phyloP scores from a whole-genome alignment of 495 filamentous ascomycete genomes.

The Staphylotrichum tortipilum region DNA sequence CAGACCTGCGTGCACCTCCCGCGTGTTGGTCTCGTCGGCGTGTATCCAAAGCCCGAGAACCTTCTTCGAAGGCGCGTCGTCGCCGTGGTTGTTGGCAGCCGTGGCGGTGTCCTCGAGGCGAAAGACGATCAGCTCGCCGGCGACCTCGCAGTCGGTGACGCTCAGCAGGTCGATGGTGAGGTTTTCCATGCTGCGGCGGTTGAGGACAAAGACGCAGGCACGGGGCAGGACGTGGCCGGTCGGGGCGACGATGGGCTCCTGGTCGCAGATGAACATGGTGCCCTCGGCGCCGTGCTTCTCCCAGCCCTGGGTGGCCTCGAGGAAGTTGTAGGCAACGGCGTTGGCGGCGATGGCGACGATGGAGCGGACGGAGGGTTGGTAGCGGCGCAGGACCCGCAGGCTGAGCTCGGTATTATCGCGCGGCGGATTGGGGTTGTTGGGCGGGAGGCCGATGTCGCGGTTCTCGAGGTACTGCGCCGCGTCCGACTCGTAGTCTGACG shows the following conservation, averaged over 20 bases:
- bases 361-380: conserved; percentile 55
- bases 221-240: conserved; percentile 19
- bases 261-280: conserved; percentile 70
- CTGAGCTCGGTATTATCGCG: conserved; percentile 74
- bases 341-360: conserved; percentile 72
- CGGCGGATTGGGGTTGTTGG: conserved; percentile 33
- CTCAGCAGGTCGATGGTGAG: conserved; percentile 31
- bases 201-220: conserved; percentile 38
- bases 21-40: conserved; percentile 35
- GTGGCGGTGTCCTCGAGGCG: conserved; percentile 26
- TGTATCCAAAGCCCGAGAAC: conserved; percentile 42
- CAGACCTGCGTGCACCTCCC: conserved; percentile 26
- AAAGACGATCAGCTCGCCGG: conserved; percentile 35
- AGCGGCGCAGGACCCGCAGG: conserved; percentile 65
- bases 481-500: conserved; percentile 60
- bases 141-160: conserved; percentile 35
- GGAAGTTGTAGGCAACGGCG: conserved; percentile 71
- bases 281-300: conserved; percentile 72
- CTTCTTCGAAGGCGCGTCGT: conserved; percentile 19
- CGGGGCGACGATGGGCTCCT: conserved; percentile 30
- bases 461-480: conserved; percentile 34
- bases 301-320: conserved; percentile 53
- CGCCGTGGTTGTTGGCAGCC: conserved; percentile 21
- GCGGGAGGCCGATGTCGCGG: conserved; percentile 15
- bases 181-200: conserved; percentile 39